Base-by-base conservation (phyloP, 2,329 filamentous ascomycete species). In the Amauroascus niger region DNA sequence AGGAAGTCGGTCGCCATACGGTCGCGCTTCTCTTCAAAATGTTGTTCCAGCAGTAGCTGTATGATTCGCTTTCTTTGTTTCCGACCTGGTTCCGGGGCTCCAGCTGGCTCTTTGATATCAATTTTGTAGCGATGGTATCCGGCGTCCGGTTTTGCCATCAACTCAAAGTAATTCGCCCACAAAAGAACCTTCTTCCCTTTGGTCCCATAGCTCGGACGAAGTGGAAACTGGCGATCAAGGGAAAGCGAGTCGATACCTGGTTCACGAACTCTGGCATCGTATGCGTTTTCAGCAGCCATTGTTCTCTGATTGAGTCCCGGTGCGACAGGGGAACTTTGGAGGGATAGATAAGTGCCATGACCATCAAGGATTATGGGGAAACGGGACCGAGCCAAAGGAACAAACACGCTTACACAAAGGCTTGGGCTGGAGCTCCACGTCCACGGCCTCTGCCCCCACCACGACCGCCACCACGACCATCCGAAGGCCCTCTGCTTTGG, bases 21-120 rank as follows among this genome's bases (percentile, higher is more conserved):
- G 8, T 57, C 58, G 26, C 56, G 56, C 14, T 62, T 43, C n/a
- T 62, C 22, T 1, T 60, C 5, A 59, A 70, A 63, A 56, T 71
- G 58, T 56, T 70, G 62, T 50, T 71, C 66, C 14, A 74, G 58
- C 16, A 82, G 59, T 20, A 76, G 60, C 14, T 75, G 64, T 14
- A 81, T 66, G 4, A 80, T 66, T 4, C 73, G 72, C 40, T 70
- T 70, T 33, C 69, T 74, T 63, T 75, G 78, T 32, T 32, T 52
- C 3, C 53, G 39, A 14, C 35, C 69, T 69, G 50, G 71, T 73
- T 39, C 64, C 51, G 2, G 64, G 63, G 3, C 59, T 49, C 6
- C 58, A 59, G 5, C 58, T 20, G 66, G 61, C 3, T 61, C 62
- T 1, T 58, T 56, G 18, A 69, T 63, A 7, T 64, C 58, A 18